Evolutionary conservation across 495 filamentous ascomycete species (phyloP), one percentile per base, ranked within the genome.

Genomic region (Penicillium mononematosum): DNA sequence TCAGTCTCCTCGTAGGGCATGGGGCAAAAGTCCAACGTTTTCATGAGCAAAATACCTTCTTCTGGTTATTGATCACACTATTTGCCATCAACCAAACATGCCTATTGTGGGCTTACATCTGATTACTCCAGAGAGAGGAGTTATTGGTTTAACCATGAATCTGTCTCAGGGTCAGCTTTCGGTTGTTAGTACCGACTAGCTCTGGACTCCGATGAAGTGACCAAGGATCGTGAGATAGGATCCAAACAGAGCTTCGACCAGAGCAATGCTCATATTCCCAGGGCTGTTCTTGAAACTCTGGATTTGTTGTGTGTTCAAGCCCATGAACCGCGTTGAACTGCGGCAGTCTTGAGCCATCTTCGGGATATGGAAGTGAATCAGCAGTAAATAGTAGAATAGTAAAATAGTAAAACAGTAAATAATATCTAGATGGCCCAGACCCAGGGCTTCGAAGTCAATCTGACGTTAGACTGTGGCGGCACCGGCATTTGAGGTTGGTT

Each of bases 381-480:
- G 29, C 41, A 43, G 6, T 9, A 6, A 22, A 22, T 22, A 22
- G 22, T 22, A 22, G n/a, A n/a, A n/a, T n/a, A n/a, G n/a, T n/a
- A n/a, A 1, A 20, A 20, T 20, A 20, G 20, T 20, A 56, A 41
- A 56, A 41, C 22, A 27, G 50, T 27, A 34, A 34, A 34, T 14
- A 39, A 8, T 17, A 7, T 17, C n/a, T 6, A 39, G 16, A 11
- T 38, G 50, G 63, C 58, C 50, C 66, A 69, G 61, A 65, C 61
- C 53, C 16, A 31, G 16, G 31, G 31, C 36, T 44, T 22, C 43
- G 58, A 53, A 59, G 59, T 69, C 54, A 69, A 67, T 58, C 59
- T 69, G 64, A 70, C 65, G 67, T 65, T 62, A 20, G n/a, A 49
- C 16, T 43, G 55, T 51, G 59, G 63, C 62, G 66, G 64, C 59